A percentile compares a stretch with the other conserved stretches of the same genome.
Conservation (phyloP, 768 basidiomycete species). For the Boletales sp. region DNA sequence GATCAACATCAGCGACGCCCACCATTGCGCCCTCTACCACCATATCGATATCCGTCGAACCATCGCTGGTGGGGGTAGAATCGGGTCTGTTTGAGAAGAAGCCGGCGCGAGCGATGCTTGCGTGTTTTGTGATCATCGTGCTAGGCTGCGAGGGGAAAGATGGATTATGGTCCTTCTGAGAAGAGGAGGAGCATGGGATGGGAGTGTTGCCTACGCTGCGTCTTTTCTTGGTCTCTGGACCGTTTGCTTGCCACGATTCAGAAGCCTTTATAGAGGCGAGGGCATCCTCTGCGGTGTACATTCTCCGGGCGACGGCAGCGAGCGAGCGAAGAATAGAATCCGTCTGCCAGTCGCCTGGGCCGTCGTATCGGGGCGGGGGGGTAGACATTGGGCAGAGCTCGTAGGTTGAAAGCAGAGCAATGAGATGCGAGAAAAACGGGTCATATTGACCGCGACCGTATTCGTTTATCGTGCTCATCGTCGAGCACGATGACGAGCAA, state of each 20-base stretch:
- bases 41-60: slow-evolving; percentile 28
- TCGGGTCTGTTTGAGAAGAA: slow-evolving; percentile 28
- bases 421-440: slow-evolving; percentile 51
- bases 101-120: slow-evolving; percentile 9
- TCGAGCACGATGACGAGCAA: slow-evolving; percentile 21
- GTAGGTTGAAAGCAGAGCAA: slow-evolving; percentile 56
- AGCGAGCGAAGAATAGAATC: slow-evolving; percentile 54
- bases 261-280: slow-evolving; percentile 38
- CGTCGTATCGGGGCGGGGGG: slow-evolving; percentile 54
- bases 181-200: slow-evolving; percentile 27
- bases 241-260: slow-evolving; percentile 30
- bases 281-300: slow-evolving; percentile 53
- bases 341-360: slow-evolving; percentile 55
- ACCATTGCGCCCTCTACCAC: slow-evolving; percentile 21
- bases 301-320: slow-evolving; percentile 46
- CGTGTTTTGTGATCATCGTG: slow-evolving; percentile 15
- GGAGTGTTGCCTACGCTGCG: slow-evolving; percentile 38
- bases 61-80: slow-evolving; percentile 10
- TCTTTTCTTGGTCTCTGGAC: slow-evolving; percentile 45
- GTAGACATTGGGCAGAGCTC: slow-evolving; percentile 49
- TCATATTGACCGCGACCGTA: slow-evolving; percentile 21
- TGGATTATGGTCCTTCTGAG: slow-evolving; percentile 24
- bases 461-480: slow-evolving; percentile 34
- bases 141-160: slow-evolving; percentile 24
- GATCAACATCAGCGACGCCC: slow-evolving; percentile 25